A percentile compares a stretch with the other conserved stretches of the same genome.
These are phyloP conservation scores for Ochetophila trinervis DNA, from an alignment of 306 rosid species.

Conservation along the genomic window DNA sequence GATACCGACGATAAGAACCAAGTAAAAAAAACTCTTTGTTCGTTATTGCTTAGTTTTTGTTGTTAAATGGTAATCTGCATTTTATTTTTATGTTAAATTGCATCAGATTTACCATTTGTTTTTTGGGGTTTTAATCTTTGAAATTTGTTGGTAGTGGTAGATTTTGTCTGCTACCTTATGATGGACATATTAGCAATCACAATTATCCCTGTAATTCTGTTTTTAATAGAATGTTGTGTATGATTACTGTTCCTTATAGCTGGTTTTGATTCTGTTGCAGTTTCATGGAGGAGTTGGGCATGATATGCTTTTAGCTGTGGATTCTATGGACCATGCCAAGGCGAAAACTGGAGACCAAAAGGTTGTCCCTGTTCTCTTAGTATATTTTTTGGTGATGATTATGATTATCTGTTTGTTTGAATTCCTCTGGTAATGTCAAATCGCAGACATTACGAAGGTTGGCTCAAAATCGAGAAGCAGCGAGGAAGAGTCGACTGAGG, in stretches of 20 bases:
- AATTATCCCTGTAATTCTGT: not conserved
- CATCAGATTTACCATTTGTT: no score
- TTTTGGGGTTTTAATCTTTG: no score
- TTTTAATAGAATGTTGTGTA: not conserved
- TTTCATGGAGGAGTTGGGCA: conserved; percentile 47
- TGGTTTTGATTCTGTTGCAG: conserved; percentile 26
- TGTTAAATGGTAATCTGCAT: no score
- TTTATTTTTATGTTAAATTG: no score
- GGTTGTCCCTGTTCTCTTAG: conserved; percentile 28
- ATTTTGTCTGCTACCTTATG: no score
- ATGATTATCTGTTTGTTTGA: not conserved
- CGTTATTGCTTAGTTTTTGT: no score
- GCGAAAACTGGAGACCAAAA: conserved; percentile 53
- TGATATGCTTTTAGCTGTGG: conserved; percentile 44
- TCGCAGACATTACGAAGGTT: conserved; percentile 58
- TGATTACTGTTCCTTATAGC: not conserved
- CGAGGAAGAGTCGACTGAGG: conserved; percentile 68
- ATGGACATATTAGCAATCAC: no score
- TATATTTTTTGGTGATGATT: not conserved
- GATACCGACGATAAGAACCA: conserved; percentile 58
- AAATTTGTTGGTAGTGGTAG: no score
- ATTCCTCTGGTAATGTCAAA: not conserved
- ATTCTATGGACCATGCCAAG: conserved; percentile 51
- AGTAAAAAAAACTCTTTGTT: conserved; percentile 15
- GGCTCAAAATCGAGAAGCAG: conserved; percentile 84